Conservation (phyloP, 2,329 filamentous ascomycete genomes). For the Plenodomus tracheiphilus region DNA sequence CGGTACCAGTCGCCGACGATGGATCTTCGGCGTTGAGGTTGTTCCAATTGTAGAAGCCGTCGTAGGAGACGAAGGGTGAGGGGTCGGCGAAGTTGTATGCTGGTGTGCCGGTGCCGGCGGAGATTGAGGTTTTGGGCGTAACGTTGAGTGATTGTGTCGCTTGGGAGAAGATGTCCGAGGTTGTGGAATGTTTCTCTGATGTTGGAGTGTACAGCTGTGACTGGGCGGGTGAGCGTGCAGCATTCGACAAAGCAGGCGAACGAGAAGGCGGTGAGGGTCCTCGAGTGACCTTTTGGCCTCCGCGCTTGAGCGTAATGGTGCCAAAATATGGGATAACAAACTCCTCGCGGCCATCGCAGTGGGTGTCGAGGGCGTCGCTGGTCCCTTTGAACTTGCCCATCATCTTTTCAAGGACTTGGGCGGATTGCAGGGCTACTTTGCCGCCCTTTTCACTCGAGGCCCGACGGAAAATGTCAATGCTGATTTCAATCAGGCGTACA, state of each 20-base stretch:
- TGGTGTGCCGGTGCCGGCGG: constrained; percentile 11
- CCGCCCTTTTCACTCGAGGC: constrained; percentile 47
- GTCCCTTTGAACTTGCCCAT: constrained; percentile 31
- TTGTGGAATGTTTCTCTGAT: constrained; percentile 11
- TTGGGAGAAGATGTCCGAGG: constrained; percentile 16
- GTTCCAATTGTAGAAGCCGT: constrained; percentile 46
- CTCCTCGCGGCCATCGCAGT: constrained; percentile 20
- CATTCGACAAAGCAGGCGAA: constrained; percentile 1
- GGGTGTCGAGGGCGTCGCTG: constrained; percentile 5
- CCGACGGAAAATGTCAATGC: constrained; percentile 48
- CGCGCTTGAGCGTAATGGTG: constrained; percentile 44
- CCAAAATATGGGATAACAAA: constrained; percentile 49
- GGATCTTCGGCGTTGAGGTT: constrained; percentile 21
- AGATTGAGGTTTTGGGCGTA: constrained; percentile 17
- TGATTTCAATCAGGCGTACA: constrained; percentile 43
- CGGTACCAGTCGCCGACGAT: constrained; percentile 1
- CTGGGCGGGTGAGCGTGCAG: constrained; percentile 2
- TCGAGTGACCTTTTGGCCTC: constrained; percentile 22
- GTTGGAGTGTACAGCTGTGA: constrained; percentile 14
- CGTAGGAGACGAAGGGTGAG: constrained; percentile 42
- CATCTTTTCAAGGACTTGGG: constrained; percentile 46
- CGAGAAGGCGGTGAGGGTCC: constrained; percentile 1
- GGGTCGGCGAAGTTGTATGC: constrained; percentile 19
- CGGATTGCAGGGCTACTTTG: constrained; percentile 46
- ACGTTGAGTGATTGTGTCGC: constrained; percentile 13